Percentiles rank a stretch among this genome's conserved stretches.
Evolutionary conservation across 1,284 basidiomycete genomes (phyloP).

Genomic region (Phellinidium pouzarii): DNA sequence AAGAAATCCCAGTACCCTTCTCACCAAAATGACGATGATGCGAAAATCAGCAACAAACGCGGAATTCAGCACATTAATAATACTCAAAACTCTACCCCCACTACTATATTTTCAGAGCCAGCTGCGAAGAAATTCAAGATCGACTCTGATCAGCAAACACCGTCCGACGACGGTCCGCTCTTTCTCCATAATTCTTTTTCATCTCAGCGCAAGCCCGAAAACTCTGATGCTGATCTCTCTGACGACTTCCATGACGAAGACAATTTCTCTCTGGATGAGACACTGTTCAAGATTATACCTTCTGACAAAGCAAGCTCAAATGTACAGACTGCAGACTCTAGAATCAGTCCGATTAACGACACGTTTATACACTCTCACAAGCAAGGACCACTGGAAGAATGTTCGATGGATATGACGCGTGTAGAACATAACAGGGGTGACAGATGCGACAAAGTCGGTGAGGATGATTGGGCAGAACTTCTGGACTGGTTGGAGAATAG

Average conservation of each 20-base stretch:
- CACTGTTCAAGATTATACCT: conserved; percentile 28
- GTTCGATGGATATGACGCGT: conserved; percentile 24
- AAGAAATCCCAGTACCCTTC: conserved; percentile 4
- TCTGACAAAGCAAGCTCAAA: conserved; percentile 1
- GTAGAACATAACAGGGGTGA: conserved; percentile 25
- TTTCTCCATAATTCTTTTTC: conserved; percentile 7
- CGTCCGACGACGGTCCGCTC: conserved; percentile 5
- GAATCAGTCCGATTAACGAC: not conserved
- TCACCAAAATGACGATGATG: not conserved
- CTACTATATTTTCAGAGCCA: conserved; percentile 13
- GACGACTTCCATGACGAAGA: conserved; percentile 23
- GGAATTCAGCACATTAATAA: not conserved
- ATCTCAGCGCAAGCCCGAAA: not conserved
- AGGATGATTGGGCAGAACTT: conserved; percentile 35
- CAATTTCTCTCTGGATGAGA: conserved; percentile 30
- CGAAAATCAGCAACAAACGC: not conserved
- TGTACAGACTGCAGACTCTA: not conserved
- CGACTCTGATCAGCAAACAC: not conserved
- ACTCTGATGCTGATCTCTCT: not conserved
- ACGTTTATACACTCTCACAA: not conserved
- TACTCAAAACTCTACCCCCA: conserved; percentile 9
- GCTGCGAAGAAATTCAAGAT: not conserved
- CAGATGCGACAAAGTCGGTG: not conserved
- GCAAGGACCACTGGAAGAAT: not conserved
- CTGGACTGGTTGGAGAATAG: conserved; percentile 39